Evolutionary conservation across 768 basidiomycete genomes (phyloP), one percentile per base, ranked within the genome.

Genomic region (Tylopilus sp.): DNA sequence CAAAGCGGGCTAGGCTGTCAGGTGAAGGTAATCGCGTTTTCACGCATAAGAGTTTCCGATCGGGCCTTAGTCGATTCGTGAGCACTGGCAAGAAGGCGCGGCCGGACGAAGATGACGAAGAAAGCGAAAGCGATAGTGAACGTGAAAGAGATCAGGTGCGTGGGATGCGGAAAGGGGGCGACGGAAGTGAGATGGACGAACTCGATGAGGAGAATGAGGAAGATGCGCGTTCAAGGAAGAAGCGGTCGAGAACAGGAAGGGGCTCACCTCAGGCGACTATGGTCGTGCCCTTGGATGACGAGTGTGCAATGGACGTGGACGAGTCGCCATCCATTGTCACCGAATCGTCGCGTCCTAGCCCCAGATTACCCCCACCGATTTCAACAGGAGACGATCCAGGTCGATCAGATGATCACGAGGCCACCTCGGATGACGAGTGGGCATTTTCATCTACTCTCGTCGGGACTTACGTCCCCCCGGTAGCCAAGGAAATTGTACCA

Each of bases 41-140:
- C 28, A 44, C 3, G n/a, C 60, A 62, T 39, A 63, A 69, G 52
- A 71, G 62, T 28, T 66, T 88, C 46, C 73, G 78, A 48, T 72
- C 68, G 45, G 75, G 66, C 45, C 60, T 90, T 50, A 74, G 69
- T 40, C 75, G 68, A 11, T 88, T 83, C 69, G 76, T 83, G 11
- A 73, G 81, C 56, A 63, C 62, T 31, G 81, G 80, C 35, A 76
- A 73, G 17, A 52, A 59, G 55, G 23, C 61, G 52, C 17, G 58
- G 13, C 57, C 44, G 17, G 42, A 56, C 45, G 39, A 60, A 41
- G n/a, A 51, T 17, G 60, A 55, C 11, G 61, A 58, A 9, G 59
- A 55, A 10, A 50, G 59, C 13, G 57, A 45, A 18, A 61, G 40
- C 26, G 55, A 46, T 13, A 47, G 36, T 15, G 22, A 47, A 35